Evolutionary conservation across 1,284 basidiomycete species (phyloP).

Genomic region (Puccinia hordei): DNA sequence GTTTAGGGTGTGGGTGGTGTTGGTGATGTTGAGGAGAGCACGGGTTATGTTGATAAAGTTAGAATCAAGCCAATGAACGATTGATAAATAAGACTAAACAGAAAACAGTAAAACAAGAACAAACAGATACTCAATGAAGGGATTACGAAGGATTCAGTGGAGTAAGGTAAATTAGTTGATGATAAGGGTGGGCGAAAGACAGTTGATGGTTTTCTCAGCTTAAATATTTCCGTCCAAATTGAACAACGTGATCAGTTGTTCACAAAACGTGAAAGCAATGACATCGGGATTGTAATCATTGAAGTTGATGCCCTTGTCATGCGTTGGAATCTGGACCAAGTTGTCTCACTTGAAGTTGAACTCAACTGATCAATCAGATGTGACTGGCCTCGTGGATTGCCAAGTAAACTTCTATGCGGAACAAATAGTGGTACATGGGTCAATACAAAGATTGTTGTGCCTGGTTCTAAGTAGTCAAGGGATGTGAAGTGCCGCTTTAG

Average conservation of each 20-base stretch:
- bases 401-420: conserved; percentile 16
- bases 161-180: conserved; percentile 7
- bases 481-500: not conserved
- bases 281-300: not conserved
- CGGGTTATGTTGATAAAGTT: not conserved
- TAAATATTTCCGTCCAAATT: not conserved
- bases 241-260: not conserved
- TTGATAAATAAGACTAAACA: not conserved
- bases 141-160: not conserved
- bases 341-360: not conserved
- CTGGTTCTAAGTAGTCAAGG: conserved; percentile 5
- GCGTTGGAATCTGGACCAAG: conserved; percentile 12
- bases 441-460: conserved; percentile 1
- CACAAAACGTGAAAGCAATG: conserved; percentile 1
- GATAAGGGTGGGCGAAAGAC: not conserved
- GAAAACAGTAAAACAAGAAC: conserved; percentile 21
- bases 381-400: conserved; percentile 24
- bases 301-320: conserved; percentile 23
- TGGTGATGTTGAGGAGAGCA: not conserved
- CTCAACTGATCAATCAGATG: conserved; percentile 8
- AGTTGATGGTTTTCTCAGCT: not conserved
- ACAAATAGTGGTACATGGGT: conserved; percentile 11
- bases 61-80: conserved; percentile 24
- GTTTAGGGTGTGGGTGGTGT: not conserved
- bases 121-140: conserved; percentile 34